phyloP scores from a whole-genome alignment of 495 filamentous ascomycete species.

The Ascodesmis nigricans region DNA sequence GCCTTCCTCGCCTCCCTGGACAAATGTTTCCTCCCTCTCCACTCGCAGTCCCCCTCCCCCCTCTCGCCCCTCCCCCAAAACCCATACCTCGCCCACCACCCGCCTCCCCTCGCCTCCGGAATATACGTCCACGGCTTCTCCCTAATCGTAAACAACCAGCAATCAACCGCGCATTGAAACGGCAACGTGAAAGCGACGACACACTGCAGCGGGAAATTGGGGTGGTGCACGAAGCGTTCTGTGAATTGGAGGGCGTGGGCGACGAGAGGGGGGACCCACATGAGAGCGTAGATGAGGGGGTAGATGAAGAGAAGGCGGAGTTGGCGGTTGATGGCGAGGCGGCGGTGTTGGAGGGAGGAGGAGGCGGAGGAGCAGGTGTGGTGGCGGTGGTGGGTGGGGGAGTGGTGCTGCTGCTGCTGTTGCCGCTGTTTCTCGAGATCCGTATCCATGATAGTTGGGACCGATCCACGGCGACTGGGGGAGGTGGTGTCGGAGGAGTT shows the following conservation, averaged over 20 bases:
- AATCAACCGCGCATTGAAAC: conserved; percentile 43
- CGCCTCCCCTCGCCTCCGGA: conserved; percentile 24
- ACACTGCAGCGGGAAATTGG: conserved; percentile 32
- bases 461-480: background rate
- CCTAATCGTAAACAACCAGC: conserved; percentile 37
- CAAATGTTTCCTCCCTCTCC: conserved; percentile 18
- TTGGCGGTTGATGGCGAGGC: conserved; percentile 39
- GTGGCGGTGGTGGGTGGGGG: no score
- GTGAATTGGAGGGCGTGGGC: conserved; percentile 37
- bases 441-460: background rate
- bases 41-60: conserved; percentile 10
- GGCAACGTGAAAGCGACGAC: conserved; percentile 34
- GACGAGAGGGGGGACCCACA: conserved; percentile 53
- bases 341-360: conserved; percentile 14
- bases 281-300: conserved; percentile 43
- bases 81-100: conserved; percentile 19
- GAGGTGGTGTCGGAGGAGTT: no score
- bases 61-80: conserved; percentile 8
- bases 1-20: conserved; percentile 20
- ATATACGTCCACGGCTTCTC: conserved; percentile 51
- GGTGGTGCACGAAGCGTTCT: conserved; percentile 28
- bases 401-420: conserved; percentile 6
- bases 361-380: no score
- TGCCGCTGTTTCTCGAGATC: conserved; percentile 1
- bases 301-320: conserved; percentile 49